phyloP scores from a whole-genome alignment of 2,329 filamentous ascomycete species.

The Geosmithia putterillii region DNA sequence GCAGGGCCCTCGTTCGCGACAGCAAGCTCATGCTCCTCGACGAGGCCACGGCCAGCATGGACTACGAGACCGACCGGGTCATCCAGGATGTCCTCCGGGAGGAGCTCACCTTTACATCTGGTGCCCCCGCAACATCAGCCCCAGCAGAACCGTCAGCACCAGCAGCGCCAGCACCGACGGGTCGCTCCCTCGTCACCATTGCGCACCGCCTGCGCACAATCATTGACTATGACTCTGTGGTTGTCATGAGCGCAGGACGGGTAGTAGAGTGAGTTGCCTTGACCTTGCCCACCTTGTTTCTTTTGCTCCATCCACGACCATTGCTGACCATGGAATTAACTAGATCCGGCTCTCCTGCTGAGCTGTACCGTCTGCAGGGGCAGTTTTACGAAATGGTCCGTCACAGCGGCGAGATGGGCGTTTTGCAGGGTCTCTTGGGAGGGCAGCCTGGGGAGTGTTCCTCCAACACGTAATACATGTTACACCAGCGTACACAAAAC shows the following conservation, averaged over 20 bases:
- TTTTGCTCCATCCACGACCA: too few relatives aligned
- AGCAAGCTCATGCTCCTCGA: conserved; percentile 44
- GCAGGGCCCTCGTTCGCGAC: conserved; percentile 39
- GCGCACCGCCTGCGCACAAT: conserved; percentile 46
- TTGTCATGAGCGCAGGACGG: conserved; percentile 41
- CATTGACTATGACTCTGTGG: conserved; percentile 45
- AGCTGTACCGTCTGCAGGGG: conserved; percentile 30
- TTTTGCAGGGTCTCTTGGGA: conserved; percentile 17
- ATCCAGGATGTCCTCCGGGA: conserved; percentile 40
- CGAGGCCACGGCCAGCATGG: conserved; percentile 48
- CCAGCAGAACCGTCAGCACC: too few relatives aligned
- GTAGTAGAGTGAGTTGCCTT: conserved; percentile 34
- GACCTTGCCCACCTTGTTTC: background rate
- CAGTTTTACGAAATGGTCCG: conserved; percentile 43
- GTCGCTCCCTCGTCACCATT: conserved; percentile 39
- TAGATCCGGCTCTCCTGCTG: conserved; percentile 31
- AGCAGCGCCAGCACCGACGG: background rate
- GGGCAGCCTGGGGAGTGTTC: too few relatives aligned
- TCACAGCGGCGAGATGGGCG: conserved; percentile 39
- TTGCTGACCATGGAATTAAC: background rate
- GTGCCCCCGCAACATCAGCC: too few relatives aligned
- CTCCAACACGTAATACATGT: too few relatives aligned
- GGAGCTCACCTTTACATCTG: conserved; percentile 17
- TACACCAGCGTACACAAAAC: too few relatives aligned
- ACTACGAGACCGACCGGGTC: conserved; percentile 42